Base-by-base conservation (phyloP, 2,329 filamentous ascomycete genomes). In the Aspergillus brunneoviolaceus region DNA sequence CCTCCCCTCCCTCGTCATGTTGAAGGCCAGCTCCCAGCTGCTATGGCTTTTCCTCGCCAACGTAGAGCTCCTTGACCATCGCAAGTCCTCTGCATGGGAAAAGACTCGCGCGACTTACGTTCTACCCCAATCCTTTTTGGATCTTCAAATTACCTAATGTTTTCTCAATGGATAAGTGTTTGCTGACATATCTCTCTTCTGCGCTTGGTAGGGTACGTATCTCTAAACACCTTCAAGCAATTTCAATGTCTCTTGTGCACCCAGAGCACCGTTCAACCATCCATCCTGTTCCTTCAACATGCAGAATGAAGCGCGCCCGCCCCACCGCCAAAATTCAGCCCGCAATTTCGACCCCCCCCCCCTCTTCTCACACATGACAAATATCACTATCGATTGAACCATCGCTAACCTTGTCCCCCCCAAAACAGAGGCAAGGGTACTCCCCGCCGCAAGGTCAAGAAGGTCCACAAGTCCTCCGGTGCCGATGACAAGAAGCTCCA, bases 401-500 rank as follows among this genome's bases (percentile, higher is more conserved):
- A 51, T 45, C 39, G 16, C 39, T 45, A 45, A 45, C 39, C 39
- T 9, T 7, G 29, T 49, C 21, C 25, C 16, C 25, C 35, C 29
- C n/a, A 31, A 25, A 65, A 69, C 72, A 89, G 94, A 84, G 95
- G 95, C 84, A 99, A 99, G 87, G 95, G 95, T 74, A 97, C 95
- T 72, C 95, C 95, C 77, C 87, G 95, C 84, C 88, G 95, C 85
- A 96, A 96, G 87, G 89, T 95, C 81, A 99, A 98, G 92, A 96
- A 96, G 83, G 91, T 94, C 70, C 91, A 96, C 82, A 92, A 92
- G 80, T 91, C 88, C 80, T 90, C 90, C 70, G 92, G 90, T 78
- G 92, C 91, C 80, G 95, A 99, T 79, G 95, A 99, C 89, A 98
- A 97, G 91, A 99, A 99, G 88, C 91, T 99, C 68, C 95, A 99